Evolutionary conservation across 352 stramenopile species (phyloP), one percentile per base, ranked within the genome.

Genomic region (Phytophthora litchii): DNA sequence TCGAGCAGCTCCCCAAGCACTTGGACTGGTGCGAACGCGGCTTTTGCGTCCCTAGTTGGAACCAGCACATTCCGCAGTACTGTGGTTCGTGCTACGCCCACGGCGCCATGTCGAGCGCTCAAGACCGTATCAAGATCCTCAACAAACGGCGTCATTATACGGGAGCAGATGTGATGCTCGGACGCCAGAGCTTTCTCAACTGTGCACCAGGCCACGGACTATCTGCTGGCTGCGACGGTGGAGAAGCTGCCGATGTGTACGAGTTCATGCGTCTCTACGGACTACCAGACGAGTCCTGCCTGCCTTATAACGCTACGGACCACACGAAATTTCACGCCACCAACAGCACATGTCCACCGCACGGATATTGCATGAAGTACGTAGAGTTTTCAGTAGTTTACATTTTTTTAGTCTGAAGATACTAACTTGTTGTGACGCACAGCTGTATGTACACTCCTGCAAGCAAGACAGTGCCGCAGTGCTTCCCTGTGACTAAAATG

Each of bases 11-110:
- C 14, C 83, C 83, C 0, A 59, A 64, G 47, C 77, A 89, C 34
- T 97, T 98, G 57, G 91, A 96, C 64, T 99, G 96, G 95, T 92
- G 84, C 53, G 84, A 94, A 54, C 72, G 66, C 10, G 81, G 84
- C 29, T 89, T 84, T 54, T 91, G 81, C 48, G 80, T 89, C 38
- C 78, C 81, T n/a, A 90, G 81, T 55, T 94, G 84, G 83, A 91
- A 91, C 63, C 82, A 94, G 58, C 84, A 94, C 50, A 89, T 91
- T 21, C 84, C 84, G 25, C 78, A 89, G 57, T 97, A 95, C 67
- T 97, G 89, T 55, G 88, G 88, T 29, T 93, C 86, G 31, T 95
- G 86, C 65, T 96, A 79, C 46, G 84, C 80, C 0, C 88, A 95
- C 47, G 77, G 82, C 21, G 76, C 83, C 20, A 83, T 91, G 66